Base-by-base conservation (phyloP, 2,329 filamentous ascomycete genomes). In the Trichoderma oligosporum region DNA sequence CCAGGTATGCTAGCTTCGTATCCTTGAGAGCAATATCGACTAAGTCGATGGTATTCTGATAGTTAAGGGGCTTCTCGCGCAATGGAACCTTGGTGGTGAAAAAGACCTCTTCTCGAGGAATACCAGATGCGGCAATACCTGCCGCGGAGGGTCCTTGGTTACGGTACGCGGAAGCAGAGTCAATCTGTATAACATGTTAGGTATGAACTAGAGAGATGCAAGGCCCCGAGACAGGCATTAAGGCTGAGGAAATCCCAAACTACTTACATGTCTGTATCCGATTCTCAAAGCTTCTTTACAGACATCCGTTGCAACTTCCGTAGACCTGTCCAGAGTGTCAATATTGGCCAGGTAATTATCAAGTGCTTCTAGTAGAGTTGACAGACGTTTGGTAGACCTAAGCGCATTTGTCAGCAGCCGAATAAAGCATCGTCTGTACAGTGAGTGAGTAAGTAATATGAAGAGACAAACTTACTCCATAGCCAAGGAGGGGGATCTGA, bases 1-100 rank as follows among this genome's bases (percentile, higher is more conserved):
- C 86, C 61, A 89, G 78, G 68, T 89, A 89, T 20, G 77, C 81
- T 4, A 89, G 75, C 12, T 82, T 80, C 0, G 85, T 82, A 59
- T 83, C 78, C 52, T 77, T 72, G 20, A 92, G 74, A 14, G 85
- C 87, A 53, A 79, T 74, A 61, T 86, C 73, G 61, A 95, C 79
- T 62, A 85, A 81, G 14, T 77, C 76, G 69, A 84, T 85, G 20
- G 87, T 80, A 57, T 76, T 80, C 12, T 85, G 79, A 66, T 93
- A 94, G 61, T 71, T 71, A 29, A 79, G 63, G 0, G 70, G 70
- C 49, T 66, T 61, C 35, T 65, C 65, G 4, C 68, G 65, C n/a
- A 69, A 62, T n/a, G 78, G 77, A 16, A 83, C 72, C 67, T 83
- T 83, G 62, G 78, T 77, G 31, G 80, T 82, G 71, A 81, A 82